phyloP scores from a whole-genome alignment of 768 basidiomycete genomes.

The Panaeolus papilionaceus region DNA sequence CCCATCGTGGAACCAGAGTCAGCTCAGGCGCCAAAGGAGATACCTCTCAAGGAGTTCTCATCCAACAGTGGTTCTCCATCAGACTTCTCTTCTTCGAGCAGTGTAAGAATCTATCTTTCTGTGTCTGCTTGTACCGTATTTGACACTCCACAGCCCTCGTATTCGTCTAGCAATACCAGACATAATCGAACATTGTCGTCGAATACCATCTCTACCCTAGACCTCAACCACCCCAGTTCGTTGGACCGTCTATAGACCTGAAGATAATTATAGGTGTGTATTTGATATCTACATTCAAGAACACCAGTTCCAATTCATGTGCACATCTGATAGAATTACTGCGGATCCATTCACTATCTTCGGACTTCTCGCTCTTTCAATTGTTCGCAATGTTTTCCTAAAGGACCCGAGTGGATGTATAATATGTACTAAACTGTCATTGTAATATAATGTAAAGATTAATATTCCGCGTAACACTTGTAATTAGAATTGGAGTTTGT shows the following conservation, averaged over 20 bases:
- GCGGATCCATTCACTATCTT: too few species aligned
- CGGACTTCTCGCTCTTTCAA: too few species aligned
- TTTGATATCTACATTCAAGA: not conserved
- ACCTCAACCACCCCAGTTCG: not conserved
- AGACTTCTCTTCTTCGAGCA: slow-evolving; percentile 18
- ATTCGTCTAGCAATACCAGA: not conserved
- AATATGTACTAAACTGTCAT: too few species aligned
- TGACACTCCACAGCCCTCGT: slow-evolving; percentile 1
- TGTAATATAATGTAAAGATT: too few species aligned
- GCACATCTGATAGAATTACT: too few species aligned
- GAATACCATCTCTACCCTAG: slow-evolving; percentile 1
- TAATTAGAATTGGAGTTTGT: too few species aligned
- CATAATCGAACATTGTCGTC: not conserved
- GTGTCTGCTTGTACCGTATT: not conserved
- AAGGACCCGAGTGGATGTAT: too few species aligned
- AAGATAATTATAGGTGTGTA: not conserved
- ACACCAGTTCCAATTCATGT: too few species aligned
- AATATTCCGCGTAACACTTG: too few species aligned
- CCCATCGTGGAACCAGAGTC: slow-evolving; percentile 39
- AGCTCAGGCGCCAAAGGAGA: slow-evolving; percentile 20
- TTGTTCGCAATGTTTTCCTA: too few species aligned
- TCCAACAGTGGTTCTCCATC: slow-evolving; percentile 20
- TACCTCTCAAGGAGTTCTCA: slow-evolving; percentile 36
- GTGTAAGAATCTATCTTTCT: not conserved
- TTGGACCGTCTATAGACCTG: not conserved